These are phyloP conservation scores for Eimeria tenella DNA, from an alignment of 169 alveolate species.

Conservation along the genomic window DNA sequence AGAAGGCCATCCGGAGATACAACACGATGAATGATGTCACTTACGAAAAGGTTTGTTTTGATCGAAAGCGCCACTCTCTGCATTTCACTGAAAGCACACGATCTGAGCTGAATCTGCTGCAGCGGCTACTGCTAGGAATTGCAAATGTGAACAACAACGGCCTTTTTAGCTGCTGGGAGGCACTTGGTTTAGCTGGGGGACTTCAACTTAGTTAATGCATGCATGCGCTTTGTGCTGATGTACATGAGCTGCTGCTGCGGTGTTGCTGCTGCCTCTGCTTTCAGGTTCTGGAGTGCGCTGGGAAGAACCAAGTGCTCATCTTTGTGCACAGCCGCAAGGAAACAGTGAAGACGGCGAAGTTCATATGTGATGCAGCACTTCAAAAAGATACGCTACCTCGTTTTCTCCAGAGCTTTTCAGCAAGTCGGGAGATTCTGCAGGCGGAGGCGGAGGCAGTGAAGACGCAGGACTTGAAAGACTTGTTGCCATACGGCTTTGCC, in stretches of 20 bases:
- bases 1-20: conserved; percentile 97
- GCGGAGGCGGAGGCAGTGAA: conserved; percentile 92
- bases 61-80: background rate
- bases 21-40: conserved; percentile 97
- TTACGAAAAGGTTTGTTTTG: conserved; percentile 92
- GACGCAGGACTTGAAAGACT: conserved; percentile 95
- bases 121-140: too few relatives aligned
- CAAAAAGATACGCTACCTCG: conserved; percentile 89
- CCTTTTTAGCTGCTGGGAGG: too few relatives aligned
- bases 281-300: conserved; percentile 90
- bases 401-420: conserved; percentile 93
- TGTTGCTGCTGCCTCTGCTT: background rate
- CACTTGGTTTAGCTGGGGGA: too few relatives aligned
- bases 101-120: too few relatives aligned
- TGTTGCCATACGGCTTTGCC: conserved; percentile 98
- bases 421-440: conserved; percentile 93
- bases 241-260: background rate
- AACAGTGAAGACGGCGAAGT: conserved; percentile 97
- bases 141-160: too few relatives aligned
- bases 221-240: background rate
- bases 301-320: conserved; percentile 95
- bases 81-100: too few relatives aligned
- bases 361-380: conserved; percentile 94
- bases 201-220: too few relatives aligned
- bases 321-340: conserved; percentile 99